These are phyloP conservation scores for Penicillium canariense DNA, from an alignment of 495 filamentous ascomycete genomes.

Conservation along the genomic window DNA sequence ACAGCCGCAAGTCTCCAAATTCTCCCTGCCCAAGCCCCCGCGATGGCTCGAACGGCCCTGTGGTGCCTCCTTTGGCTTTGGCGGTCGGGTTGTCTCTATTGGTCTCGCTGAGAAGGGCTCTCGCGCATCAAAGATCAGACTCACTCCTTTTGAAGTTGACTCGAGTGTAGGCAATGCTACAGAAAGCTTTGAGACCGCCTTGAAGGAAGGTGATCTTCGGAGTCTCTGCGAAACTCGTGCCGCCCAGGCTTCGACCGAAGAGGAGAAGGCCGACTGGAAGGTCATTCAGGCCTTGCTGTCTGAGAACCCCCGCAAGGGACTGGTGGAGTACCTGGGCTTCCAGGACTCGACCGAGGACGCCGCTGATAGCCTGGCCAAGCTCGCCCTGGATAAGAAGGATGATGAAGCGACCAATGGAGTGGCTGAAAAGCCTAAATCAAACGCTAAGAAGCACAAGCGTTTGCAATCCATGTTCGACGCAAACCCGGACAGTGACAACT, in stretches of 20 bases:
- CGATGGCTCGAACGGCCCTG: conserved; percentile 87
- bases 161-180: conserved; percentile 79
- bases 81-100: conserved; percentile 86
- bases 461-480: conserved; percentile 82
- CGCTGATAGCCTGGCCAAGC: conserved; percentile 46
- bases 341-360: conserved; percentile 54
- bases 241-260: conserved; percentile 68
- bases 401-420: conserved; percentile 49
- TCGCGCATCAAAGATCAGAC: conserved; percentile 72
- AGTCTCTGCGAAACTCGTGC: conserved; percentile 81
- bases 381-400: conserved; percentile 41
- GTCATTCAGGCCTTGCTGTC: conserved; percentile 87
- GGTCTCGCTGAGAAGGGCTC: conserved; percentile 58
- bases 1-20: conserved; percentile 83
- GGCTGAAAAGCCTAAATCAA: conserved; percentile 44
- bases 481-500: conserved; percentile 72
- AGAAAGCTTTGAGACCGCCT: conserved; percentile 78
- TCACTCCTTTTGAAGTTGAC: conserved; percentile 86
- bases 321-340: conserved; percentile 87
- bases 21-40: conserved; percentile 81
- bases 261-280: conserved; percentile 94
- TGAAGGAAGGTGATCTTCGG: conserved; percentile 72
- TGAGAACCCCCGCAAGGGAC: conserved; percentile 71
- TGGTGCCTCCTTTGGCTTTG: conserved; percentile 92
- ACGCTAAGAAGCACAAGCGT: conserved; percentile 56